phyloP scores from a whole-genome alignment of 768 basidiomycete genomes.

The Kondoa malvinella region DNA sequence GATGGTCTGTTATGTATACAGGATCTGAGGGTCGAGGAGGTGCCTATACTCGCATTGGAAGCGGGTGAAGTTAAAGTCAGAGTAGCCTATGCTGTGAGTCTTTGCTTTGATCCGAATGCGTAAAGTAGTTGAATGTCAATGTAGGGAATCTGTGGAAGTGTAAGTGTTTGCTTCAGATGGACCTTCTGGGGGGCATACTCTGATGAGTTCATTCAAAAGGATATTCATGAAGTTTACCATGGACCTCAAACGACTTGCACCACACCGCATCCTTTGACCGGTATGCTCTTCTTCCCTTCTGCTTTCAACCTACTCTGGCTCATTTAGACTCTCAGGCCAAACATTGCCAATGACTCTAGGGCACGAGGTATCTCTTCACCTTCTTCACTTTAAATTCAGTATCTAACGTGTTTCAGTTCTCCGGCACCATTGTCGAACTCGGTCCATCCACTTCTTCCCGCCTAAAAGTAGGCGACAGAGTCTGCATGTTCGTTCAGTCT shows the following conservation, averaged over 20 bases:
- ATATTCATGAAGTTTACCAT: background rate
- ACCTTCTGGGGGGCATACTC: too few relatives aligned
- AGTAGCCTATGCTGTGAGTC: background rate
- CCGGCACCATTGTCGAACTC: background rate
- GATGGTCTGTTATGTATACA: too few relatives aligned
- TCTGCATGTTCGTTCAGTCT: background rate
- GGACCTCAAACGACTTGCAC: background rate
- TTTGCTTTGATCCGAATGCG: background rate
- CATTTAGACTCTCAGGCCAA: too few relatives aligned
- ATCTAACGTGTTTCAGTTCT: background rate
- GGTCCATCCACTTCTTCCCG: background rate
- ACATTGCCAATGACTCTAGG: background rate
- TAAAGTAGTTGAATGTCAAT: background rate
- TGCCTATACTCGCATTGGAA: background rate
- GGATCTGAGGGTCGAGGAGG: background rate
- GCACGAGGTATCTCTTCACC: background rate
- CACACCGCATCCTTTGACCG: background rate
- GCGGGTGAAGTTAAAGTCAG: background rate
- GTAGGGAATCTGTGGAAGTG: background rate
- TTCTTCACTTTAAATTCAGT: background rate
- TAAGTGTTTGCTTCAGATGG: too few relatives aligned
- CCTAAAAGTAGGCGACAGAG: background rate
- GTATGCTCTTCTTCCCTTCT: too few relatives aligned
- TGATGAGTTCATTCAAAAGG: too few relatives aligned
- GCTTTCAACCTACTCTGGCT: too few relatives aligned